phyloP scores from a whole-genome alignment of 2,329 filamentous ascomycete genomes.

The Diaporthe aspalathi region DNA sequence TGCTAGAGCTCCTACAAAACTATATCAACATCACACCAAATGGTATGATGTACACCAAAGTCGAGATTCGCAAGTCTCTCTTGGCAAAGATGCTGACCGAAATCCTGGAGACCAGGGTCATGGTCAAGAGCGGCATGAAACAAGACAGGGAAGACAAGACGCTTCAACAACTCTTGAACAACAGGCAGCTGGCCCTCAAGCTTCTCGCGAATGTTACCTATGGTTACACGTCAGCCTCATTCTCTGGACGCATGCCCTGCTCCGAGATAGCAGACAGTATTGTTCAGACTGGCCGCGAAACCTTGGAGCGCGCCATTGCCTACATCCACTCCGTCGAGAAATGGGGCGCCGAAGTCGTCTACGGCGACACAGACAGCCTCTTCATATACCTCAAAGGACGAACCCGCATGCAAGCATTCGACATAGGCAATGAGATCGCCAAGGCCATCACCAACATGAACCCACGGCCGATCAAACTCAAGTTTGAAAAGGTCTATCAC shows the following conservation, averaged over 20 bases:
- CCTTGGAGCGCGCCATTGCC: constrained; percentile 91
- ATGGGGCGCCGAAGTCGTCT: constrained; percentile 97
- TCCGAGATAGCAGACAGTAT: constrained; percentile 98
- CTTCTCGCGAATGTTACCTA: constrained; percentile 99
- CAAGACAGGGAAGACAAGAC: constrained; percentile 87
- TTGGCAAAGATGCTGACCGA: constrained; percentile 97
- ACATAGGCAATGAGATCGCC: constrained; percentile 92
- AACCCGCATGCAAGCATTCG: constrained; percentile 88
- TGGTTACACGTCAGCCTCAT: constrained; percentile 95
- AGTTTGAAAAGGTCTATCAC: constrained; percentile 98
- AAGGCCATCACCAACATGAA: constrained; percentile 89
- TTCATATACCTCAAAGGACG: constrained; percentile 92
- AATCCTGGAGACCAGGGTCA: constrained; percentile 93
- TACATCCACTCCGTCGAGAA: constrained; percentile 87
- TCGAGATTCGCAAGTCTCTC: constrained; percentile 87
- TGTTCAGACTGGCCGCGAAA: constrained; percentile 94
- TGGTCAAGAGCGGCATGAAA: constrained; percentile 99
- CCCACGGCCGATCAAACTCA: constrained; percentile 91
- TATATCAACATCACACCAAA: constrained; percentile 94
- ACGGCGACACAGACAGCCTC: constrained; percentile 95
- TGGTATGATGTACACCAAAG: constrained; percentile 93
- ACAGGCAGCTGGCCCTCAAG: constrained; percentile 92
- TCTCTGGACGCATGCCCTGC: constrained; percentile 97
- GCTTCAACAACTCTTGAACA: constrained; percentile 89
- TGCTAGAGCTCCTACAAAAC: constrained; percentile 83